Evolutionary conservation across 306 rosid species (phyloP), one percentile per base, ranked within the genome.

Genomic region (Rosa persica): DNA sequence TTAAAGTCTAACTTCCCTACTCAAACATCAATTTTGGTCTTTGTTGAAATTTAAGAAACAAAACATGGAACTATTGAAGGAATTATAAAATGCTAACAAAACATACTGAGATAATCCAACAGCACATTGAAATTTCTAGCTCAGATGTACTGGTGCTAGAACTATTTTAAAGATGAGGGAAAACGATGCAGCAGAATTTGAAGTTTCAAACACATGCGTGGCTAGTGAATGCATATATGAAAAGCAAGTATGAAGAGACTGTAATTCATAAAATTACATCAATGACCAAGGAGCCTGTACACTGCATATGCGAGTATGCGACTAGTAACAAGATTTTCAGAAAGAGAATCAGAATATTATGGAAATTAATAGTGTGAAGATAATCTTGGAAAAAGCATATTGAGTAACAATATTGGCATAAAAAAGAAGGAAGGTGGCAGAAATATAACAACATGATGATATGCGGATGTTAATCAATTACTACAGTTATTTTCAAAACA

Each of bases 1-100:
- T 74, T 43, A n/a, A 68, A 55, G 81, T 73, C 70, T 79, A 67
- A 43, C 76, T 60, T n/a, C 46, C 68, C 38, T 34, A 71, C 12
- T 17, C 4, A 17, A 30, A 62, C 42, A 25, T 66, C 43, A 42
- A 67, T 54, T 73, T 34, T 72, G 43, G 48, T 22, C 42, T 23
- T 73, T 57, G 46, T 47, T 75, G 58, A 62, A 46, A 67, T 49
- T 43, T 2, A 42, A 74, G 78, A 58, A 44, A 30, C 23, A 39
- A 27, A 40, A 60, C 10, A 15, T 2, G 36, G 61, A 54, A 54
- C 64, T 8, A 38, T 54, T 51, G 38, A 39, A 73, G 39, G 16
- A 64, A 38, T 13, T 73, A 38, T 54, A 27, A 5, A 17, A 20
- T 36, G 6, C 5, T 38, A 51, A 75, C 49, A 42, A 57, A 48